These are phyloP conservation scores for Geranium incanum DNA, from an alignment of 441 rosid species.

Conservation along the genomic window DNA sequence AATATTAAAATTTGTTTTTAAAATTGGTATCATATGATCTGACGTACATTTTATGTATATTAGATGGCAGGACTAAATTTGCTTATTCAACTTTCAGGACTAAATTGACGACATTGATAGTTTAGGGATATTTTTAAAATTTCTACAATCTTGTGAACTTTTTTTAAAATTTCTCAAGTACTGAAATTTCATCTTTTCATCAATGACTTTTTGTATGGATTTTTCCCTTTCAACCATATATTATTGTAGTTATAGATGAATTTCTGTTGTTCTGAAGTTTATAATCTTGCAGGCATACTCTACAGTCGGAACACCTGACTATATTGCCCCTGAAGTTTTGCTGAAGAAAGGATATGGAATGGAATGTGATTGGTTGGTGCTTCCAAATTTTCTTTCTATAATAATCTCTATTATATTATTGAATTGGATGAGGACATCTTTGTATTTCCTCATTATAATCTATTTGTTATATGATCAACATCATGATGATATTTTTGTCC, in stretches of 20 bases:
- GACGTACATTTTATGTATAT: not conserved
- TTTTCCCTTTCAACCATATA: not conserved
- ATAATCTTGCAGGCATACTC: constrained; percentile 72
- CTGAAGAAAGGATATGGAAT: too few species aligned
- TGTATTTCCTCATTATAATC: not conserved
- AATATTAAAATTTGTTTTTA: too few species aligned
- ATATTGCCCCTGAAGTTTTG: too few species aligned
- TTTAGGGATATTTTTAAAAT: too few species aligned
- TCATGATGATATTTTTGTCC: not conserved
- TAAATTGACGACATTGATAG: not conserved
- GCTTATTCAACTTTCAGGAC: not conserved
- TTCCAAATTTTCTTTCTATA: not conserved
- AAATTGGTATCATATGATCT: not conserved
- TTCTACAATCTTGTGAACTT: too few species aligned
- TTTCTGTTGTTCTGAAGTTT: constrained; percentile 9
- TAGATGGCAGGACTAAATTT: not conserved
- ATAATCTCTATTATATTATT: not conserved
- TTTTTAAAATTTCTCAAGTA: not conserved
- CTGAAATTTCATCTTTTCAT: not conserved
- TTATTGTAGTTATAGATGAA: not conserved
- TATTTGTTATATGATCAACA: not conserved
- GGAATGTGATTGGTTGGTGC: constrained; percentile 58
- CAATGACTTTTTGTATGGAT: not conserved
- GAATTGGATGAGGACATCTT: not conserved
- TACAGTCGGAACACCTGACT: constrained; percentile 92